phyloP scores from a whole-genome alignment of 371 early-diverging fungal genomes.

The Actinomucor elegans region DNA sequence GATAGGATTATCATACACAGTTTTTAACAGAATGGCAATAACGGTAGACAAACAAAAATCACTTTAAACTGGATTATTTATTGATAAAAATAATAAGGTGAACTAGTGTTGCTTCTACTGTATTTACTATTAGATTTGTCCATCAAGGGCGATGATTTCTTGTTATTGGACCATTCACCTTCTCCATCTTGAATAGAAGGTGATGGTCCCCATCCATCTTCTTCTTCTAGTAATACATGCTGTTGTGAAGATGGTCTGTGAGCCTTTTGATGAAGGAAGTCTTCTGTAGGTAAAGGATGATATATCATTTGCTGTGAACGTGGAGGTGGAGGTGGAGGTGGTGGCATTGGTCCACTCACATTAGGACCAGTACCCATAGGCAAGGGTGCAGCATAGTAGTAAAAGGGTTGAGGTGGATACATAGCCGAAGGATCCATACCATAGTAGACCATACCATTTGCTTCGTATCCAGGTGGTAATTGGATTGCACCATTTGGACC shows the following conservation, averaged over 20 bases:
- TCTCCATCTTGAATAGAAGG: slow-evolving; percentile 2
- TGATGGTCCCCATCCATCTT: slow-evolving; percentile 9
- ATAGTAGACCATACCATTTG: slow-evolving; percentile 45
- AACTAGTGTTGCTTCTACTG: too few relatives aligned
- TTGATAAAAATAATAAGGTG: too few relatives aligned
- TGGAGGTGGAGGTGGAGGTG: not conserved
- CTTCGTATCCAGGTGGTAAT: slow-evolving; percentile 30
- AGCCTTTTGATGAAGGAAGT: not conserved
- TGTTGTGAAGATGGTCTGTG: not conserved
- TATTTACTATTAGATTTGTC: too few relatives aligned
- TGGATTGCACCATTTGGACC: slow-evolving; percentile 9
- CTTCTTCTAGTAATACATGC: slow-evolving; percentile 1
- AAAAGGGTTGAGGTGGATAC: slow-evolving; percentile 27
- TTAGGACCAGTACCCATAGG: not conserved
- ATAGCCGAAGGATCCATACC: slow-evolving; percentile 28
- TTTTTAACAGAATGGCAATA: not conserved
- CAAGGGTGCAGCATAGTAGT: slow-evolving; percentile 21
- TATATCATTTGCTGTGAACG: not conserved
- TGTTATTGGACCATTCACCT: not conserved
- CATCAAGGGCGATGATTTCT: slow-evolving; percentile 1
- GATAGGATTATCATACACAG: not conserved
- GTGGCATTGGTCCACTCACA: not conserved
- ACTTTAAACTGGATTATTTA: too few relatives aligned
- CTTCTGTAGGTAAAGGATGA: too few relatives aligned
- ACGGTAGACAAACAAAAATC: not conserved